Conservation (phyloP, 2,329 filamentous ascomycete genomes). For the Aspergillus brasiliensis region DNA sequence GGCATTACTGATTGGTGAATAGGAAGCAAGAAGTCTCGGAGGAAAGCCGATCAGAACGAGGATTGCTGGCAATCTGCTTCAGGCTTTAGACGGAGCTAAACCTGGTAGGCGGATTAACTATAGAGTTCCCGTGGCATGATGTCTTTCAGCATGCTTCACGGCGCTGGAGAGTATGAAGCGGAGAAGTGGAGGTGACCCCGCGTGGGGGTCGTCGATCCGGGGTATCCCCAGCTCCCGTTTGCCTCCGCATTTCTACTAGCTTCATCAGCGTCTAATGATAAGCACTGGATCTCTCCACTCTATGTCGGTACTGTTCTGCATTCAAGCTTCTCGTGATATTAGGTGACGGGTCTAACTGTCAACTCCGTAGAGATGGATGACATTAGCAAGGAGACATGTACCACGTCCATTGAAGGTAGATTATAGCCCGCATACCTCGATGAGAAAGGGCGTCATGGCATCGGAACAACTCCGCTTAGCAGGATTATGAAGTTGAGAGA, state of each 20-base stretch:
- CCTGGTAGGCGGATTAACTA: neutral
- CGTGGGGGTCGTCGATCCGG: constrained; percentile 2
- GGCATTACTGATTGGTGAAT: neutral
- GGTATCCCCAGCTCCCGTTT: neutral
- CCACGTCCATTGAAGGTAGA: no score
- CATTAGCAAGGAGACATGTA: neutral
- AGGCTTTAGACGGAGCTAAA: neutral
- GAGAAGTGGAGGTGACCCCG: constrained; percentile 5
- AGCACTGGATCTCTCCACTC: neutral
- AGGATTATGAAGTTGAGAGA: no score
- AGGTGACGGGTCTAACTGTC: neutral
- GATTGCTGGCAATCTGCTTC: neutral
- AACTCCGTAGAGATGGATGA: neutral
- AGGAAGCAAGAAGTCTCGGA: neutral
- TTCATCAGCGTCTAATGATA: neutral
- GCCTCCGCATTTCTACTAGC: neutral
- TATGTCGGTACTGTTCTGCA: neutral
- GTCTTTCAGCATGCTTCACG: neutral
- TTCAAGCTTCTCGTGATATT: neutral
- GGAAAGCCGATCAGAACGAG: constrained; percentile 1
- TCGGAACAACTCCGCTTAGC: no score
- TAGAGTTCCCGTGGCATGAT: neutral
- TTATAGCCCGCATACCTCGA: no score
- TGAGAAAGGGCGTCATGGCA: no score
- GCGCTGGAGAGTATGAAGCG: neutral